Percentiles rank a stretch among this genome's conserved stretches.
Conservation (phyloP, 1,284 basidiomycete species). For the Puccinia hordei region DNA sequence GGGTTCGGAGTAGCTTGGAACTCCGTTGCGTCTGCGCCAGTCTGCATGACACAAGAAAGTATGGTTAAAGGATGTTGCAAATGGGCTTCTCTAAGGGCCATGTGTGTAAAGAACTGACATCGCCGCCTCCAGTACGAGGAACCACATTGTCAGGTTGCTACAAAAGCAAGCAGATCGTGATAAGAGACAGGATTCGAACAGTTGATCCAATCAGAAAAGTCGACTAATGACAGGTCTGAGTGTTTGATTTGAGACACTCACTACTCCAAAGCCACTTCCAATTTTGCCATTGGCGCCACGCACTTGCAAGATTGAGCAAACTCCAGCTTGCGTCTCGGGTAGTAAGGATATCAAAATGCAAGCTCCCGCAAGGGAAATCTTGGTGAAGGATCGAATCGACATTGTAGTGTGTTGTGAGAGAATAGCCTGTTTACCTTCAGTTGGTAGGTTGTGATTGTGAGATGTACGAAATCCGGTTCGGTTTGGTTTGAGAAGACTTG, state of each 20-base stretch:
- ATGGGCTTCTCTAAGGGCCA: not conserved
- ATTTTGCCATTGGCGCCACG: constrained; percentile 28
- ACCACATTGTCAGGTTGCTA: constrained; percentile 16
- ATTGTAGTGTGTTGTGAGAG: not conserved
- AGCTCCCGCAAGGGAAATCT: not conserved
- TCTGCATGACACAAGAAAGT: not conserved
- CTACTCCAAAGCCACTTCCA: constrained; percentile 38
- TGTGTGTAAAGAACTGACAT: constrained; percentile 4
- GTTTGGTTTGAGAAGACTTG: not conserved
- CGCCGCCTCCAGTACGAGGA: constrained; percentile 31
- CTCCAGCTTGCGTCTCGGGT: constrained; percentile 18
- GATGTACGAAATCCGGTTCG: not conserved
- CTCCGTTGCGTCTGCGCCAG: constrained; percentile 30
- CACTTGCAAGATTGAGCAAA: constrained; percentile 40
- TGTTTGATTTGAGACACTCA: not conserved
- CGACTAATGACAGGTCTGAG: not conserved
- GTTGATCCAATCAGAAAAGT: not conserved
- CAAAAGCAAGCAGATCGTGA: not conserved
- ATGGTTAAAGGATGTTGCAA: not conserved
- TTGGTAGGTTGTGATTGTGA: not conserved
- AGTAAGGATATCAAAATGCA: constrained; percentile 15
- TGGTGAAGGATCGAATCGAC: constrained; percentile 20
- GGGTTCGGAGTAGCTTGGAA: constrained; percentile 13
- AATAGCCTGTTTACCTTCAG: not conserved
- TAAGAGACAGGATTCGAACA: not conserved